phyloP scores from a whole-genome alignment of 2,329 filamentous ascomycete species.

The Sclerotinia borealis region DNA sequence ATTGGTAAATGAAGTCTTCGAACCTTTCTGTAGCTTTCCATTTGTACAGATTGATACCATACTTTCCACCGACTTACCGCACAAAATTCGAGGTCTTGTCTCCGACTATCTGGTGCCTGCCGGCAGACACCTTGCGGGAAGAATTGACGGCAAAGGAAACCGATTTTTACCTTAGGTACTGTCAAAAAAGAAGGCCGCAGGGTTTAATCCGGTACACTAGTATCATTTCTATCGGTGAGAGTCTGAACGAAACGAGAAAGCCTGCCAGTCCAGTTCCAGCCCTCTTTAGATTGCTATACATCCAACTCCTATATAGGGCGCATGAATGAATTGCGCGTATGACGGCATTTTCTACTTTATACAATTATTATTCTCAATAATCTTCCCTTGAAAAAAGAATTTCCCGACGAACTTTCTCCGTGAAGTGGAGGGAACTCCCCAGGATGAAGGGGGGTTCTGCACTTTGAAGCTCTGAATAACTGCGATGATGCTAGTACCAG shows the following conservation, averaged over 20 bases:
- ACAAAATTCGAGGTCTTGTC: constrained; percentile 19
- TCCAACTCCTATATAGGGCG: constrained; percentile 1
- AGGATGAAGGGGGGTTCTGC: constrained; percentile 2
- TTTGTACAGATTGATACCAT: not conserved
- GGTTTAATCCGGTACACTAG: constrained; percentile 2
- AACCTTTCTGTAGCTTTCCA: constrained; percentile 1
- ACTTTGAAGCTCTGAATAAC: not conserved
- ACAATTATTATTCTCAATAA: constrained; percentile 9
- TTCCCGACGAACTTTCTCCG: not conserved
- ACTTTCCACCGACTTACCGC: not conserved
- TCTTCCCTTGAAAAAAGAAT: not conserved
- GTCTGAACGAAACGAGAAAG: constrained; percentile 1
- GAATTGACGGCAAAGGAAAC: not conserved
- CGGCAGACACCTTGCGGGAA: constrained; percentile 15
- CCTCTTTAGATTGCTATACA: constrained; percentile 1
- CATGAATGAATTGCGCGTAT: constrained; percentile 23
- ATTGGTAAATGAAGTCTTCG: not conserved
- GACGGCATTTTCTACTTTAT: constrained; percentile 19
- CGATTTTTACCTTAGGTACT: not conserved
- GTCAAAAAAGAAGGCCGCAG: constrained; percentile 1
- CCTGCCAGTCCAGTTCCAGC: not conserved
- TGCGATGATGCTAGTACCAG: not conserved
- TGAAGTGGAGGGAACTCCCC: constrained; percentile 9
- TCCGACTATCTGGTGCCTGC: constrained; percentile 27
- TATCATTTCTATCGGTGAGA: constrained; percentile 12